These are phyloP conservation scores for Gossypium sturtianum DNA, from an alignment of 345 rosid genomes.

Conservation along the genomic window DNA sequence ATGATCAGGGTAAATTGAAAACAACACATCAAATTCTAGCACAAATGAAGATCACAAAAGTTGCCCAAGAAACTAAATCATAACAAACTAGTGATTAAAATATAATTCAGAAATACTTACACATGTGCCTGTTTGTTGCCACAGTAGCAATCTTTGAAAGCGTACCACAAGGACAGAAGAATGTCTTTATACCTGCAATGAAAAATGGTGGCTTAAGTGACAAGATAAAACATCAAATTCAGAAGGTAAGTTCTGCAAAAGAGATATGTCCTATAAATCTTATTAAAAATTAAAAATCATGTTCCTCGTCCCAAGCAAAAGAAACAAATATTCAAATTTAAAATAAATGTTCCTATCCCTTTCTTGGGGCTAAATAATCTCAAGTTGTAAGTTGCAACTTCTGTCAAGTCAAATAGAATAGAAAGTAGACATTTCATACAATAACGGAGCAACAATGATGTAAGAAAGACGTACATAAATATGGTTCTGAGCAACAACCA, in stretches of 20 bases:
- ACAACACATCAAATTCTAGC: background rate
- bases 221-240: background rate
- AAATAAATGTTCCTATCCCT: background rate
- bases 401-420: background rate
- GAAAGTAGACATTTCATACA: background rate
- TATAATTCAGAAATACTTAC: conserved; percentile 41
- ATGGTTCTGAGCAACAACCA: conserved; percentile 94
- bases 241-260: conserved; percentile 1
- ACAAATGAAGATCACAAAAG: background rate
- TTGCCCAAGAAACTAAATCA: background rate
- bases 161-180: conserved; percentile 88
- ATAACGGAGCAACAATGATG: background rate
- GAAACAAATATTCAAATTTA: background rate
- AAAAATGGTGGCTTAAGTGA: conserved; percentile 6
- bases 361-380: background rate
- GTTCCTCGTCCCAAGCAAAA: background rate
- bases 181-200: conserved; percentile 70
- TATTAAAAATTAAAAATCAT: background rate
- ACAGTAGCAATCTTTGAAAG: conserved; percentile 81
- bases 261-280: background rate
- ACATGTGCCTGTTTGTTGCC: conserved; percentile 73
- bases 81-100: background rate
- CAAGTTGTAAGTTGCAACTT: background rate
- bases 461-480: conserved; percentile 55
- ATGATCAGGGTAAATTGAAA: background rate